Percentiles rank a stretch among this genome's conserved stretches.
These are phyloP conservation scores for Paratinospora sagittata DNA, from an alignment of 164 flowering plant genomes.

Conservation along the genomic window DNA sequence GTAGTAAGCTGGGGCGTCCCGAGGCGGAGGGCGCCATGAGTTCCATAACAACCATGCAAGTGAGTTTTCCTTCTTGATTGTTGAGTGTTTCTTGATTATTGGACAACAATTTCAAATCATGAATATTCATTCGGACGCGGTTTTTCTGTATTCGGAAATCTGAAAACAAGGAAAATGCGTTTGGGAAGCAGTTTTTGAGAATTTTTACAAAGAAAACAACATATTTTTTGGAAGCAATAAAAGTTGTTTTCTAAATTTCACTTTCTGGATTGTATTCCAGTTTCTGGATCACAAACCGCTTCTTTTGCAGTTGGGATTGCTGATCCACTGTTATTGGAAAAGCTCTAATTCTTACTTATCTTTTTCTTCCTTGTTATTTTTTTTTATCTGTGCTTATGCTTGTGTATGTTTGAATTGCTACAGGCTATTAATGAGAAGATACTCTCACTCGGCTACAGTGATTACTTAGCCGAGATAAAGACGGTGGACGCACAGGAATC, in stretches of 20 bases:
- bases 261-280: not conserved
- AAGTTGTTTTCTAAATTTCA: not conserved
- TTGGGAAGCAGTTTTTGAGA: no score
- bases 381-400: not conserved
- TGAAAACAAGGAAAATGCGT: no score
- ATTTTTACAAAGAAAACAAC: no score
- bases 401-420: not conserved
- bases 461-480: constrained; percentile 46
- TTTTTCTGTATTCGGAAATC: no score
- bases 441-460: constrained; percentile 20
- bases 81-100: not conserved
- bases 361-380: not conserved
- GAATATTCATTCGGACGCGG: not conserved
- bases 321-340: not conserved
- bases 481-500: constrained; percentile 79
- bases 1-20: constrained; percentile 63
- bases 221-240: not conserved
- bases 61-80: constrained; percentile 17
- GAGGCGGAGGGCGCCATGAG: constrained; percentile 49
- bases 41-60: constrained; percentile 57
- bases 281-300: no score
- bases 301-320: not conserved
- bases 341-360: not conserved
- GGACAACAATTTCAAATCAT: not conserved
- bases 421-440: constrained; percentile 32